phyloP scores from a whole-genome alignment of 2,329 filamentous ascomycete species.

The Talaromyces sp. region DNA sequence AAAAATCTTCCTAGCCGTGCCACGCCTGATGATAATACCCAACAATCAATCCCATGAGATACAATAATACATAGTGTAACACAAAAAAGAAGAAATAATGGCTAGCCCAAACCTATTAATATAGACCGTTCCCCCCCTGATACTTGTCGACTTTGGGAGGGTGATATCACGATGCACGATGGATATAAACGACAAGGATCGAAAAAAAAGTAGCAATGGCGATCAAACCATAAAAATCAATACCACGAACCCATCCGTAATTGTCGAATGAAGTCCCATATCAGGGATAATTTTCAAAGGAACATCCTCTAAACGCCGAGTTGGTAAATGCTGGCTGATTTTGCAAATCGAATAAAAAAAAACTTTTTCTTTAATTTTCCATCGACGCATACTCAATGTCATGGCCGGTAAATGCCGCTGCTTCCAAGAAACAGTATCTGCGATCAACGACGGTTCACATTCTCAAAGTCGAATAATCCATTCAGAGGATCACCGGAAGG shows the following conservation, averaged over 20 bases:
- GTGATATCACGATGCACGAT: neutral
- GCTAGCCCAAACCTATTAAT: neutral
- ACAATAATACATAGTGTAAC: neutral
- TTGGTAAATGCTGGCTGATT: neutral
- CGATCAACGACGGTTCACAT: neutral
- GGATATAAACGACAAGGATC: conserved; percentile 7
- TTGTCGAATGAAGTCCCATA: neutral
- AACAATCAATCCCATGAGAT: neutral
- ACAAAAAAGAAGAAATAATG: neutral
- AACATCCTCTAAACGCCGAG: neutral
- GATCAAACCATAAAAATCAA: neutral
- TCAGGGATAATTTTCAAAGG: neutral
- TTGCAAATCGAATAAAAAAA: neutral
- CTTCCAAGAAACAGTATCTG: neutral
- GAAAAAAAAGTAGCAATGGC: neutral
- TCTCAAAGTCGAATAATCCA: neutral
- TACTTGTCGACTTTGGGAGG: neutral
- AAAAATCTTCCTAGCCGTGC: neutral
- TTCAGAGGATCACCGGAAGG: neutral
- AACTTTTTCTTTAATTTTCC: neutral
- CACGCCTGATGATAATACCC: neutral
- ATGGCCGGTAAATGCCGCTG: neutral
- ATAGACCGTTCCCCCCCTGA: neutral
- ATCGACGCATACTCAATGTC: neutral
- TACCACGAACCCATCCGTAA: neutral